These are phyloP conservation scores for Cerrena zonata DNA, from an alignment of 1,284 basidiomycete genomes.

Conservation along the genomic window DNA sequence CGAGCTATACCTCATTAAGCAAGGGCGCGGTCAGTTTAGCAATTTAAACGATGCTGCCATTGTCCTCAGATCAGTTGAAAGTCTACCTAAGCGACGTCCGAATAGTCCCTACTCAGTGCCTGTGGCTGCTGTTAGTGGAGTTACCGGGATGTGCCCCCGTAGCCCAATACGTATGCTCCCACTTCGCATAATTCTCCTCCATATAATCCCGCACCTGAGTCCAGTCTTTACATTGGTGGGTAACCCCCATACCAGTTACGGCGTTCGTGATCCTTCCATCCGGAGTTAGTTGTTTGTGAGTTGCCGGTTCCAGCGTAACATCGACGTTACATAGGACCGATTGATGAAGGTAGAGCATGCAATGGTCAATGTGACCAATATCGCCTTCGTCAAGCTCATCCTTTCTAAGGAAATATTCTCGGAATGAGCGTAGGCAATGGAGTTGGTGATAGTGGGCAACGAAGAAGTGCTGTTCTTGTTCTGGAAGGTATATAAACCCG, in stretches of 20 bases:
- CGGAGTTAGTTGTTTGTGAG: not conserved
- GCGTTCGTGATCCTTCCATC: not conserved
- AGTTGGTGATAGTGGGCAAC: not conserved
- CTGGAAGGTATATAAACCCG: not conserved
- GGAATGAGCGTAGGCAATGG: not conserved
- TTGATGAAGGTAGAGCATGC: not conserved
- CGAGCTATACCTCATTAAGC: no score
- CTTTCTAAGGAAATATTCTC: not conserved
- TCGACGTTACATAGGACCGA: constrained; percentile 1
- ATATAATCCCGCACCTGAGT: not conserved
- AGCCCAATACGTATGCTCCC: not conserved
- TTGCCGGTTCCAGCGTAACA: not conserved
- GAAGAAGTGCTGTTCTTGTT: no score
- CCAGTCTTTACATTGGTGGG: not conserved
- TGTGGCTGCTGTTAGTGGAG: not conserved
- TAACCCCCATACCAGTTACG: not conserved
- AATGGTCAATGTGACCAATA: constrained; percentile 1
- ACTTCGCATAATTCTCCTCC: not conserved
- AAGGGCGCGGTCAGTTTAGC: no score
- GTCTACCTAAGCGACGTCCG: not conserved
- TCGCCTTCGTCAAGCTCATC: not conserved
- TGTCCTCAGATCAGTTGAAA: no score
- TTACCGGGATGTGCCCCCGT: not conserved
- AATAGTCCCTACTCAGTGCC: not conserved
- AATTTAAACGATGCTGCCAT: not conserved